Percentiles rank a stretch among this genome's conserved stretches.
Evolutionary conservation across 2,329 filamentous ascomycete genomes (phyloP).

Genomic region (Akanthomyces lecanii): DNA sequence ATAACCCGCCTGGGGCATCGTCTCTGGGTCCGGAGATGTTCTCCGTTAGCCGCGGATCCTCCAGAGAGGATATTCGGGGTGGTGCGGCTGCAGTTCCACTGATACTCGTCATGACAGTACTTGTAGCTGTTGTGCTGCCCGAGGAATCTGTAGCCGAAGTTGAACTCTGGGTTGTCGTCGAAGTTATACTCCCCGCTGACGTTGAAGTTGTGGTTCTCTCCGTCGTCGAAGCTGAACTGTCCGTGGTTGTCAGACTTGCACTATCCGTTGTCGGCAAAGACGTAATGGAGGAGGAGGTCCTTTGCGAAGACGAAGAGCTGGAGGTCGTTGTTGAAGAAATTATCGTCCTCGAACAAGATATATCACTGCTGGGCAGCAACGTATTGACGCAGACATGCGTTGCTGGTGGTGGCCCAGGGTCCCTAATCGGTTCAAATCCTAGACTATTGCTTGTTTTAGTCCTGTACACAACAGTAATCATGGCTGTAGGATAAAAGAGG

Average conservation of each 20-base stretch:
- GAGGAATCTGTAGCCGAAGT: neutral
- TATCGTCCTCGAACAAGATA: constrained; percentile 4
- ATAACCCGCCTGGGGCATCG: neutral
- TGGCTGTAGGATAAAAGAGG: neutral
- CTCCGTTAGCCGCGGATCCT: constrained; percentile 8
- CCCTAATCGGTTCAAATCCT: constrained; percentile 27
- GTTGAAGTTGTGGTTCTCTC: neutral
- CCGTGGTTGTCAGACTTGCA: neutral
- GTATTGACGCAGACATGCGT: constrained; percentile 25
- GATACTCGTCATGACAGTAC: neutral
- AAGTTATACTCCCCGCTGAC: neutral
- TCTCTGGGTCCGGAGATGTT: neutral
- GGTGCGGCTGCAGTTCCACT: neutral
- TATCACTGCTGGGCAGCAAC: constrained; percentile 11
- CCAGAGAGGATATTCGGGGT: constrained; percentile 10
- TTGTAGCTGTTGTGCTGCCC: neutral
- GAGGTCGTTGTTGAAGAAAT: neutral
- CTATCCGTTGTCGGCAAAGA: neutral
- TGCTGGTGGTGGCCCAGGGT: constrained; percentile 34
- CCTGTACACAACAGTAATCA: neutral
- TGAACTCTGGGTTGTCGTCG: neutral
- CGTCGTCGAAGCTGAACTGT: neutral
- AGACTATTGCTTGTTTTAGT: constrained; percentile 23
- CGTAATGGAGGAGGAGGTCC: neutral
- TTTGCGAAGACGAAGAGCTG: neutral